phyloP scores from a whole-genome alignment of 108 stramenopile genomes.

The Skeletonema tropicum region DNA sequence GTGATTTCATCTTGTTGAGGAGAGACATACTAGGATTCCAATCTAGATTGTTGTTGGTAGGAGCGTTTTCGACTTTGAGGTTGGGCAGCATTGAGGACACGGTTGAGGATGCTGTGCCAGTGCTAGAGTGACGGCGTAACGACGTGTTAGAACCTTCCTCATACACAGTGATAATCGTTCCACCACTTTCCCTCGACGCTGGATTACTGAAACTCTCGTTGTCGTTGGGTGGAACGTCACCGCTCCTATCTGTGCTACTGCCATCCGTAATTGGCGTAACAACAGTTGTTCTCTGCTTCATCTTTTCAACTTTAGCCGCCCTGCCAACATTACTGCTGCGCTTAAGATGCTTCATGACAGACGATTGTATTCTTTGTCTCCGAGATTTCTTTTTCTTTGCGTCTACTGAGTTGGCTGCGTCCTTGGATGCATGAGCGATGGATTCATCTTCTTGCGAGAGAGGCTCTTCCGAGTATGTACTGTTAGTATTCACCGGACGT shows the following conservation, averaged over 20 bases:
- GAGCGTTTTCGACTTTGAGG: background rate
- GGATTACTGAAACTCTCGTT: background rate
- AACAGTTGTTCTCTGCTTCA: background rate
- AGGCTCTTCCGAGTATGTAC: background rate
- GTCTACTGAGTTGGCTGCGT: background rate
- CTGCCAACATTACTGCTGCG: background rate
- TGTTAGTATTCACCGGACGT: background rate
- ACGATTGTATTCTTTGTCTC: background rate
- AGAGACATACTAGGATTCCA: conserved; percentile 17
- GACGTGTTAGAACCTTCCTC: background rate
- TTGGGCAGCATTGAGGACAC: background rate
- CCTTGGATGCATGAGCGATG: background rate
- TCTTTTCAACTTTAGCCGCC: background rate
- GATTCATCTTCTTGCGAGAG: background rate
- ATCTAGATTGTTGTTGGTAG: background rate
- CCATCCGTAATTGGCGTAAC: background rate
- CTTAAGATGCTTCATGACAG: background rate
- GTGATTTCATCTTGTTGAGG: conserved; percentile 4
- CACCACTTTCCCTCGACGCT: background rate
- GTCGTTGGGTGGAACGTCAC: background rate
- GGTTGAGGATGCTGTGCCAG: background rate
- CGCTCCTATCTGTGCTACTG: background rate
- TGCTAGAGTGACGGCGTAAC: background rate
- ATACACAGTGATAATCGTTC: background rate
- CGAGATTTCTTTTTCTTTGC: conserved; percentile 1